Conservation (phyloP, 2,329 filamentous ascomycete genomes). For the Fusarium multiceps region DNA sequence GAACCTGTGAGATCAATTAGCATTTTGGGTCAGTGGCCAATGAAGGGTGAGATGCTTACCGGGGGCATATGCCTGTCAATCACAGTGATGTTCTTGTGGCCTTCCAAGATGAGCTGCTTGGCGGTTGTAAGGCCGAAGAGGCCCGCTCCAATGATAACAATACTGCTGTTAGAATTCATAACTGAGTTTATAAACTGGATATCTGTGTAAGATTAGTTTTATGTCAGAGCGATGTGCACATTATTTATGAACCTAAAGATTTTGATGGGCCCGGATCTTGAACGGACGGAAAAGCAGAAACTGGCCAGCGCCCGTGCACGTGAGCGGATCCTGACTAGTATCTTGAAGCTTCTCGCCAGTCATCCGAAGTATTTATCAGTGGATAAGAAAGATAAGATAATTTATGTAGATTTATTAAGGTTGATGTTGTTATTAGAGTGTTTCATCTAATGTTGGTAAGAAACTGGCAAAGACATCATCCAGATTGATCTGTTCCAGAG, state of each 20-base stretch:
- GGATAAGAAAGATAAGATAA: no score
- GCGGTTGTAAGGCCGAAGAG: constrained; percentile 48
- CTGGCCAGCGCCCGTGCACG: constrained; percentile 1
- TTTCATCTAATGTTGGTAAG: background rate
- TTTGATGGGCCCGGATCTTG: constrained; percentile 8
- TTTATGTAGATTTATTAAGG: no score
- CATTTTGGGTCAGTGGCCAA: background rate
- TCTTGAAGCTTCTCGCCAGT: no score
- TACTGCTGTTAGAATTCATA: constrained; percentile 28
- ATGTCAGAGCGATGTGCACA: background rate
- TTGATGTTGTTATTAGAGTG: background rate
- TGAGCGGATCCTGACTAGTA: constrained; percentile 1
- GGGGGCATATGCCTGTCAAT: constrained; percentile 50
- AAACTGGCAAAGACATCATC: constrained; percentile 9
- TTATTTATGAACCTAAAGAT: background rate
- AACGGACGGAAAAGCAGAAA: background rate
- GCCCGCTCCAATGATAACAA: constrained; percentile 49
- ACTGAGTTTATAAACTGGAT: fast-evolving
- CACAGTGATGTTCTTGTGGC: constrained; percentile 51
- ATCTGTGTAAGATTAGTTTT: background rate
- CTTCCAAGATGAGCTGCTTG: constrained; percentile 41
- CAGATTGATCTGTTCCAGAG: constrained; percentile 10
- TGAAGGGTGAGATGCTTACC: background rate
- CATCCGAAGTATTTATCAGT: no score
- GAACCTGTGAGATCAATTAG: constrained; percentile 30